phyloP scores from a whole-genome alignment of 129 eudicot species.

The Arctium minus region DNA sequence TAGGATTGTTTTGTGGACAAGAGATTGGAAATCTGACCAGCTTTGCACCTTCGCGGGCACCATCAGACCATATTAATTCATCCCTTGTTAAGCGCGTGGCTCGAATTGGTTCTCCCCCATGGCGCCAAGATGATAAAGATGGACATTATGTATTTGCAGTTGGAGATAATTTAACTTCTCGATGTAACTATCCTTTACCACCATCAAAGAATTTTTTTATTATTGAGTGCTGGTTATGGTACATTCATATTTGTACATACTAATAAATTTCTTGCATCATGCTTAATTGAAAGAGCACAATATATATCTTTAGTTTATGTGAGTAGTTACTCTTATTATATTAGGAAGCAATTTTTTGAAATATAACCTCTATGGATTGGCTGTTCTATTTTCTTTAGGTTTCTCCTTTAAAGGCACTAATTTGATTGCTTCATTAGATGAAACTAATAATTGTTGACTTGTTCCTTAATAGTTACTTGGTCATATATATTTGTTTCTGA shows the following conservation, averaged over 20 bases:
- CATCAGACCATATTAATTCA: slow-evolving; percentile 56
- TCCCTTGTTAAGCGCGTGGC: slow-evolving; percentile 66
- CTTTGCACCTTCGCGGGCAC: slow-evolving; percentile 57
- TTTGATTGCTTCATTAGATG: not conserved
- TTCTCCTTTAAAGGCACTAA: not conserved
- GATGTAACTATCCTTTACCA: slow-evolving; percentile 61
- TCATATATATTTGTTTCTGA: not conserved
- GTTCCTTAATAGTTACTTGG: not conserved
- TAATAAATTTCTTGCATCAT: not conserved
- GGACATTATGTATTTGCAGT: slow-evolving; percentile 67
- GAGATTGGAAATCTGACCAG: slow-evolving; percentile 67
- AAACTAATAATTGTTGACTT: not conserved
- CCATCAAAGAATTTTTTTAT: slow-evolving; percentile 18
- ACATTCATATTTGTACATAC: not conserved
- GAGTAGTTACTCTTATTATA: not conserved
- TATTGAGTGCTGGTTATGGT: not conserved
- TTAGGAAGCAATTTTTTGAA: not conserved
- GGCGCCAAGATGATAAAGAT: slow-evolving; percentile 71
- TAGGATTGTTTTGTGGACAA: slow-evolving; percentile 83
- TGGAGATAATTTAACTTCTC: slow-evolving; percentile 73
- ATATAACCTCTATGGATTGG: not conserved
- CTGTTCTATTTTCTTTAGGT: not conserved
- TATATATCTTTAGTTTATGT: not conserved
- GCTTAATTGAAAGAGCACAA: not conserved
- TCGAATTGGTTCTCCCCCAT: slow-evolving; percentile 65